Evolutionary conservation across 2,329 filamentous ascomycete genomes (phyloP).

Genomic region (Phialophora chinensis): DNA sequence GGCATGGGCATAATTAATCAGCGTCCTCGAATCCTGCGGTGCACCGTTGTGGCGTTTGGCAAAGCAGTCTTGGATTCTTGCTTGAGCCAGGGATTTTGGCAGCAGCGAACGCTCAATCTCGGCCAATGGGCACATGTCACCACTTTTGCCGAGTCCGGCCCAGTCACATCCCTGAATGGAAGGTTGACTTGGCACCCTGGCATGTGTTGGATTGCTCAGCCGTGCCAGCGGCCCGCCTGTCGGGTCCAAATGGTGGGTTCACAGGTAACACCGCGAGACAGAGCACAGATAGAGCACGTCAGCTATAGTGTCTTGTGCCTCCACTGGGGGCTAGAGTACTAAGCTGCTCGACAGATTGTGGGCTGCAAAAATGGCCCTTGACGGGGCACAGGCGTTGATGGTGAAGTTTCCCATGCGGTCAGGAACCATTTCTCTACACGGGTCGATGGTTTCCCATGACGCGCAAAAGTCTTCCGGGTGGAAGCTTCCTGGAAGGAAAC

Average conservation of each 20-base stretch:
- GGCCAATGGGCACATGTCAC: background rate
- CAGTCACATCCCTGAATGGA: background rate
- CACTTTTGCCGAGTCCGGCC: background rate
- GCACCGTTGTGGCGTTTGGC: background rate
- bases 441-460: background rate
- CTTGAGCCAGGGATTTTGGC: background rate
- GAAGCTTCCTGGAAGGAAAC: background rate
- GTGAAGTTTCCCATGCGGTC: background rate
- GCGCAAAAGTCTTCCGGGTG: constrained; percentile 2
- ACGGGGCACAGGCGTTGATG: background rate
- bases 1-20: background rate
- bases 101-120: background rate
- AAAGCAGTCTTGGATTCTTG: constrained; percentile 1
- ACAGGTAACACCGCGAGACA: background rate
- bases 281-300: background rate
- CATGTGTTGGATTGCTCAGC: background rate
- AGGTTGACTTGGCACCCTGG: background rate
- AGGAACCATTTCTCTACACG: background rate
- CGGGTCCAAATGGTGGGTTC: background rate
- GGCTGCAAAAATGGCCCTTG: background rate
- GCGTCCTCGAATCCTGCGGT: background rate
- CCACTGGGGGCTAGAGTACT: background rate
- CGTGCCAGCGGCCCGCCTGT: background rate
- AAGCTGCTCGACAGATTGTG: background rate
- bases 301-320: background rate